These are phyloP conservation scores for Kalanchoe fedtschenkoi DNA, from an alignment of 164 flowering plant genomes.

Conservation along the genomic window DNA sequence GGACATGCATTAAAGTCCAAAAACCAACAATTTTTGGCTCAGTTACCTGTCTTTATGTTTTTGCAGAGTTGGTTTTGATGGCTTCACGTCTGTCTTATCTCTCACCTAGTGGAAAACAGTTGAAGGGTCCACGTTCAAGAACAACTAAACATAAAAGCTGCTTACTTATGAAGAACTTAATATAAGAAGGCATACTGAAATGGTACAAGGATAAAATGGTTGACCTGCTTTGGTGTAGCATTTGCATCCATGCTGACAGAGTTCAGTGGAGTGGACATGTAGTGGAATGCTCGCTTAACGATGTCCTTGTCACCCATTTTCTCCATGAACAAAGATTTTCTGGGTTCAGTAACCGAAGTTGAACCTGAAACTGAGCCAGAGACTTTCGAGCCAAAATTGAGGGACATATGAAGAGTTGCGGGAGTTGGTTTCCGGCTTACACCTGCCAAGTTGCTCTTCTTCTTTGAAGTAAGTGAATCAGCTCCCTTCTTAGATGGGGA, in stretches of 20 bases:
- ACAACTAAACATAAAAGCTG: neutral
- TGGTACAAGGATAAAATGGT: neutral
- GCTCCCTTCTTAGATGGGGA: conserved; percentile 25
- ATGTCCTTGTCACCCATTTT: conserved; percentile 89
- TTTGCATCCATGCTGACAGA: conserved; percentile 21
- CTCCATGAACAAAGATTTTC: conserved; percentile 75
- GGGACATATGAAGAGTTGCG: conserved; percentile 49
- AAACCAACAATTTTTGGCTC: neutral
- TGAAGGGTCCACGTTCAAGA: neutral
- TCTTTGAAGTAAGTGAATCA: conserved; percentile 18
- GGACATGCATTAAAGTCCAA: no score
- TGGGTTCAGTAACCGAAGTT: conserved; percentile 21
- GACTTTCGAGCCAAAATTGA: conserved; percentile 27
- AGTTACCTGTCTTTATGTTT: conserved; percentile 53
- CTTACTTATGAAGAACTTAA: neutral
- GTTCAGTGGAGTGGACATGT: conserved; percentile 22
- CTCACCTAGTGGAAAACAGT: conserved; percentile 25
- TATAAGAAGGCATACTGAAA: neutral
- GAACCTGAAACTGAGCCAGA: conserved; percentile 26
- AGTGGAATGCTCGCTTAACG: conserved; percentile 75
- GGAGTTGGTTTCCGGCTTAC: conserved; percentile 32
- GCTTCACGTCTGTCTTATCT: conserved; percentile 23
- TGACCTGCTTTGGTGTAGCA: conserved; percentile 35
- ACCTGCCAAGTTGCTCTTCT: conserved; percentile 14
- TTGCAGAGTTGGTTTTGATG: conserved; percentile 17